phyloP scores from a whole-genome alignment of 2,329 filamentous ascomycete genomes.

The Penicillium sp. region DNA sequence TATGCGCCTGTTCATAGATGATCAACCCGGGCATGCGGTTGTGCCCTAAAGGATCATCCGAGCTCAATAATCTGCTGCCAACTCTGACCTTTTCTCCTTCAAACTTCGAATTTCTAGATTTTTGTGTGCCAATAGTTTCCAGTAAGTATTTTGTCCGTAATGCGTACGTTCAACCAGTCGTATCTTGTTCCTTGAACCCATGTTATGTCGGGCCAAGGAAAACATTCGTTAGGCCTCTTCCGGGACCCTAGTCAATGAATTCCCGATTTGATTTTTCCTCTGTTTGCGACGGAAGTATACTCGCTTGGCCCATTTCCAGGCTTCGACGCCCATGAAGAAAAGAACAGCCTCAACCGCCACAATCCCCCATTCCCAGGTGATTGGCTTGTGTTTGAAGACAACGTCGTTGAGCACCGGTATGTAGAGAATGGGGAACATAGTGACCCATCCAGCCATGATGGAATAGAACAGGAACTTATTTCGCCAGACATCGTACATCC shows the following conservation, averaged over 20 bases:
- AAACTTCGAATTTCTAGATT: background rate
- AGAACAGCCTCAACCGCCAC: constrained; percentile 58
- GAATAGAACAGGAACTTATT: constrained; percentile 71
- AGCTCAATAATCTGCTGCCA: background rate
- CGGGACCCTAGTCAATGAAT: background rate
- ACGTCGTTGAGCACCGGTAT: constrained; percentile 63
- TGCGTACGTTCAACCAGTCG: background rate
- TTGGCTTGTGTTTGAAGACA: constrained; percentile 64
- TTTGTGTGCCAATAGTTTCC: background rate
- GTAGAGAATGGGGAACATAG: constrained; percentile 59
- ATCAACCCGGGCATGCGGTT: too few relatives aligned
- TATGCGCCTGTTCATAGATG: too few relatives aligned
- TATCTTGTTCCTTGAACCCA: constrained; percentile 12
- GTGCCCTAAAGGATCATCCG: too few relatives aligned
- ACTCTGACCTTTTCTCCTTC: too few relatives aligned
- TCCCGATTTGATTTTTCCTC: background rate
- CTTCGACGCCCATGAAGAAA: constrained; percentile 62
- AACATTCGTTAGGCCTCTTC: constrained; percentile 17
- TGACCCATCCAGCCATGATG: constrained; percentile 54
- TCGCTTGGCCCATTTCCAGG: constrained; percentile 65
- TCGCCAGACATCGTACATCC: constrained; percentile 63
- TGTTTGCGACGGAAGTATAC: constrained; percentile 45
- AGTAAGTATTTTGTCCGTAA: constrained; percentile 1
- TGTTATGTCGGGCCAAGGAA: constrained; percentile 12
- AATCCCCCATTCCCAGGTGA: constrained; percentile 66